Percentiles rank a stretch among this genome's conserved stretches.
These are phyloP conservation scores for Phytophthora cactorum DNA, from an alignment of 352 stramenopile genomes.

Conservation along the genomic window DNA sequence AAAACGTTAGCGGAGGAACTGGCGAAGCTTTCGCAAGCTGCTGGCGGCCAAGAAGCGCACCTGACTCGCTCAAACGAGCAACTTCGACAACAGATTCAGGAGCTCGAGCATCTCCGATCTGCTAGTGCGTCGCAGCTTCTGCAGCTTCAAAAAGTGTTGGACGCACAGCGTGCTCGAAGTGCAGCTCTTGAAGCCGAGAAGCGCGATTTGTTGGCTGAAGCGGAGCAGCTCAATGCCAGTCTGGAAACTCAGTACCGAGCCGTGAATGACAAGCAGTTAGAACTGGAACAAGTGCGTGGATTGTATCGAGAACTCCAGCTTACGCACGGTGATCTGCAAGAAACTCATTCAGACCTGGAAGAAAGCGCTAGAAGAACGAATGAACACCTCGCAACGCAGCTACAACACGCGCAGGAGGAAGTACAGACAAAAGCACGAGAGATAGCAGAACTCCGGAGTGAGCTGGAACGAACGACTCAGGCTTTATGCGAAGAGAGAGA, in stretches of 20 bases:
- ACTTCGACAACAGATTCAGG: constrained; percentile 57
- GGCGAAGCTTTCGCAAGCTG: constrained; percentile 49
- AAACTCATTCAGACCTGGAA: constrained; percentile 56
- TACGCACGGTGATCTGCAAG: constrained; percentile 62
- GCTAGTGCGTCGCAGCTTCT: constrained; percentile 48
- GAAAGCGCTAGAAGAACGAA: constrained; percentile 42
- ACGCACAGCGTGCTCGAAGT: constrained; percentile 50
- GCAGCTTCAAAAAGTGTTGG: constrained; percentile 68
- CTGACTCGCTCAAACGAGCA: constrained; percentile 51
- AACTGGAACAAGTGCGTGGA: constrained; percentile 61
- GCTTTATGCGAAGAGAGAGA: constrained; percentile 33
- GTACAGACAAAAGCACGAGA: constrained; percentile 21
- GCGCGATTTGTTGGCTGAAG: constrained; percentile 68
- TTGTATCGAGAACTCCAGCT: constrained; percentile 57
- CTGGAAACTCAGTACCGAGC: constrained; percentile 60
- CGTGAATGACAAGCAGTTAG: constrained; percentile 60
- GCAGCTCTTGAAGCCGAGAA: constrained; percentile 68
- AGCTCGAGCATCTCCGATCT: constrained; percentile 51
- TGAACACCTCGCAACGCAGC: constrained; percentile 32
- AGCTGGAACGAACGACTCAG: constrained; percentile 12
- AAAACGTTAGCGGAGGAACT: constrained; percentile 59
- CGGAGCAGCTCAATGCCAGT: constrained; percentile 60
- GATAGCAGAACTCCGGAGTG: constrained; percentile 20
- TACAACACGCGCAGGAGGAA: constrained; percentile 42
- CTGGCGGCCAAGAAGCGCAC: constrained; percentile 48